phyloP scores from a whole-genome alignment of 139 green algal genomes.

The Chlorella sorokiniana region DNA sequence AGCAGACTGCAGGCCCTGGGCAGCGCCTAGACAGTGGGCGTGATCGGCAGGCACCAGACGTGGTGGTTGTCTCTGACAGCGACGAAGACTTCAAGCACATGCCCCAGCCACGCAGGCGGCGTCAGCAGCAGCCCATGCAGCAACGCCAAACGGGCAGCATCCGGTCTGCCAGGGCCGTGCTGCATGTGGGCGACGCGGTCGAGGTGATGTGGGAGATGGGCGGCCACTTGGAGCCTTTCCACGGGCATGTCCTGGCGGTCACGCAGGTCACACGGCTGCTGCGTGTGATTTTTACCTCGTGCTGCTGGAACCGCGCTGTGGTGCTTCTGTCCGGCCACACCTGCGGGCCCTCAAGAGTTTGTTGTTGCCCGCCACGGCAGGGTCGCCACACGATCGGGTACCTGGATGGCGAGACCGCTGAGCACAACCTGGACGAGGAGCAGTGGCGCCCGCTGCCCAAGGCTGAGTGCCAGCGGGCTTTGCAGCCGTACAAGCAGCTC shows the following conservation, averaged over 20 bases:
- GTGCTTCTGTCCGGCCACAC: neutral
- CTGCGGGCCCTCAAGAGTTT: neutral
- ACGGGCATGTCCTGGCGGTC: neutral
- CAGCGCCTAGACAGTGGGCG: too few relatives aligned
- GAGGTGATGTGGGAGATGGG: slow-evolving; percentile 1
- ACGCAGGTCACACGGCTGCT: too few relatives aligned
- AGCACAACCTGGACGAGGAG: slow-evolving; percentile 22
- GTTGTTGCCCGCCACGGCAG: neutral
- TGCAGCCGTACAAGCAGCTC: neutral
- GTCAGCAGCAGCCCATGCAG: neutral
- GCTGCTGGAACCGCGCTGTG: neutral
- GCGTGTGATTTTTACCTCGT: too few relatives aligned
- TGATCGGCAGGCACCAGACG: too few relatives aligned
- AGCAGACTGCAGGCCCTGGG: too few relatives aligned
- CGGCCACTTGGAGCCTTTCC: neutral
- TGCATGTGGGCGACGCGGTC: neutral
- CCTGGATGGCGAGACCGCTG: slow-evolving; percentile 4
- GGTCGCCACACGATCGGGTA: slow-evolving; percentile 10
- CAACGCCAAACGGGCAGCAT: neutral
- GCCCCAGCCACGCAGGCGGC: neutral
- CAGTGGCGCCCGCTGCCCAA: slow-evolving; percentile 9
- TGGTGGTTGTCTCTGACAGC: too few relatives aligned
- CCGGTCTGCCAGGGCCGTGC: neutral
- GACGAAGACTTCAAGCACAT: too few relatives aligned
- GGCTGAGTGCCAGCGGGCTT: neutral